Evolutionary conservation across 768 basidiomycete species (phyloP), one percentile per base, ranked within the genome.

Genomic region (Sporobolomyces phaffii): DNA sequence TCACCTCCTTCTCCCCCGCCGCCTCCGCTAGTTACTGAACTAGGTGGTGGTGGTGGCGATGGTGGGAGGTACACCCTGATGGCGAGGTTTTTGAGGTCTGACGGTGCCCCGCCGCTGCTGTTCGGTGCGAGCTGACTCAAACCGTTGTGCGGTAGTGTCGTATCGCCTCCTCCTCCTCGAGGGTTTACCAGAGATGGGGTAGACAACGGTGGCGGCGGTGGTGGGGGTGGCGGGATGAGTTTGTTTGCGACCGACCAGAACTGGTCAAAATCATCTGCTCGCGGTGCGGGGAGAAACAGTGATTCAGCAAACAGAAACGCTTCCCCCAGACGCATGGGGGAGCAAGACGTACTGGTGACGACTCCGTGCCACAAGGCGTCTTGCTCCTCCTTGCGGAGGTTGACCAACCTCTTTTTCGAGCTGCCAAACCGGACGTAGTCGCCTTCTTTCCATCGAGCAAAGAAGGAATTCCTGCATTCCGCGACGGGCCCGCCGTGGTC

Each of bases 331-430:
- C 43, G 17, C 17, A 57, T 8, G 1, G 2, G 60, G 60, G 62
- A 36, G 57, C n/a, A 63, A 49, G 17, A 80, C 91, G 79, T 76
- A 97, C 94, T 90, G 74, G 91, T 88, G 79, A 87, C 87, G 69
- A 99, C 88, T 11, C 92, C 92, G 73, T 96, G 91, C 96, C 96
- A 99, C 61, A 97, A 84, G 1, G 87, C 91, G 76, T 99, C 96
- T 76, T 98, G 90, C 75, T 98, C 94, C 29, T 83, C 85, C 77
- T 92, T 90, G 60, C 91, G 80, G 38, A 99, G 81, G 22, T 89
- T 85, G 2, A 91, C 97, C 80, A 97, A 90, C 40, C 91, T 84
- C 75, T 91, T 90, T 24, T 88, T 96, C 24, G 41, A 44, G 10
- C 22, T 33, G 2, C 96, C 90, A 91, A 92, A 98, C 51, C 94